phyloP scores from a whole-genome alignment of 2,329 filamentous ascomycete species.

The Trichoderma sp. region DNA sequence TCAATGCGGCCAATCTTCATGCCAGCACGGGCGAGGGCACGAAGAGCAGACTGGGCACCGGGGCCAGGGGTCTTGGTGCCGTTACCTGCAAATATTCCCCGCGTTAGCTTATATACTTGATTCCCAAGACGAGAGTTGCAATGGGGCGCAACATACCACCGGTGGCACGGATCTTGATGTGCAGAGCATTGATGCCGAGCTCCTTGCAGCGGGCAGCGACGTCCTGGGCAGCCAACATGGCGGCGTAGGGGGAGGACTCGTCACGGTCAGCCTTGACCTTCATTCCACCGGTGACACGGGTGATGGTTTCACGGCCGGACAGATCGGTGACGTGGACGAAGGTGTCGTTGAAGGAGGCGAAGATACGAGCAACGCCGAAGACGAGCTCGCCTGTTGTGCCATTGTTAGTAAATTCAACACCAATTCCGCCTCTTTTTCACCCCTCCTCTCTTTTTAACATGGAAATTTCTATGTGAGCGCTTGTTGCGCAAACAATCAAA shows the following conservation, averaged over 20 bases:
- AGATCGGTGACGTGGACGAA: constrained; percentile 99
- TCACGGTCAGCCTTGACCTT: constrained; percentile 99
- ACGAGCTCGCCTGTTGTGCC: constrained; percentile 76
- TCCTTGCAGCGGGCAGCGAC: constrained; percentile 81
- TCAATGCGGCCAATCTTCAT: constrained; percentile 99
- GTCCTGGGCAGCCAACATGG: constrained; percentile 99
- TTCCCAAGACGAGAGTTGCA: neutral
- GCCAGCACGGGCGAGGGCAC: constrained; percentile 95
- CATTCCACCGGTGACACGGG: constrained; percentile 99
- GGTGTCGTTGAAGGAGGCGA: constrained; percentile 91
- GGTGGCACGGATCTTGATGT: constrained; percentile 99
- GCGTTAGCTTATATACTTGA: neutral
- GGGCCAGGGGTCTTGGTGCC: constrained; percentile 99
- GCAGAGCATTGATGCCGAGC: constrained; percentile 80
- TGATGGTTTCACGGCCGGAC: constrained; percentile 99
- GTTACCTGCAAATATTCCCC: constrained; percentile 61
- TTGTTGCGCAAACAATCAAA: neutral
- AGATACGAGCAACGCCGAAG: constrained; percentile 95
- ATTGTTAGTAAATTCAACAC: constrained; percentile 19
- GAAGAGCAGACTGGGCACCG: constrained; percentile 98
- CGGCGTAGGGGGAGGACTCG: constrained; percentile 99
- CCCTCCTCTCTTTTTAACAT: neutral
- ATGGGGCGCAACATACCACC: constrained; percentile 63
- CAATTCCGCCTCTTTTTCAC: neutral
- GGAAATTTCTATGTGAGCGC: neutral